Base-by-base conservation (phyloP, 108 stramenopile species). In the Cyclotella sp. region DNA sequence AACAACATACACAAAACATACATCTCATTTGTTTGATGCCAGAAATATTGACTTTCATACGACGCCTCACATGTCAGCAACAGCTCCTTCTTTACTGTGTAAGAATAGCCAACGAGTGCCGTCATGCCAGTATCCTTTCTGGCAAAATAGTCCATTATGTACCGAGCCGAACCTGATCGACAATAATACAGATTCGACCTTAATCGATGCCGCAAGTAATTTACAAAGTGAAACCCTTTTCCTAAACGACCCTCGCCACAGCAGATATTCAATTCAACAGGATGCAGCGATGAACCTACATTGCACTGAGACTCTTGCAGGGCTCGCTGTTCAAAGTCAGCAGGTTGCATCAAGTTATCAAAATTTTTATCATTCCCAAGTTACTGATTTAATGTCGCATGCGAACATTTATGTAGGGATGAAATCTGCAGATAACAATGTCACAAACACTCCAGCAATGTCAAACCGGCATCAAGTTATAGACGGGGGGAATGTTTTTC, bases 121-220 rank as follows among this genome's bases (percentile, higher is more conserved):
- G 21, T 6, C 52, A 53, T 53, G 52, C n/a, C 52, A 53, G n/a
- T 19, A 53, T 53, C n/a, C n/a, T n/a, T n/a, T n/a, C n/a, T n/a
- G n/a, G n/a, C n/a, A n/a, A n/a, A n/a, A n/a, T n/a, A n/a, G n/a
- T n/a, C n/a, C n/a, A n/a, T n/a, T n/a, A n/a, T n/a, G n/a, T n/a
- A n/a, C n/a, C n/a, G n/a, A n/a, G n/a, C 21, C 52, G 7, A 53
- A 10, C 7, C 14, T 7, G 18, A 7, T 19, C n/a, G 52, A 53
- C 15, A 12, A 19, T 7, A 19, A 53, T 19, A 19, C 9, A 53
- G 11, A 19, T 7, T 19, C 21, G 21, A 19, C 52, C n/a, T 19
- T 19, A 19, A 14, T 19, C n/a, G 52, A 53, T 14, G 52, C 52
- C 21, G 52, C 52, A 53, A 53, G 52, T 14, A 53, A 53, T 14